These are phyloP conservation scores for Fusarium annulatum DNA, from an alignment of 2,329 filamentous ascomycete species.

Conservation along the genomic window DNA sequence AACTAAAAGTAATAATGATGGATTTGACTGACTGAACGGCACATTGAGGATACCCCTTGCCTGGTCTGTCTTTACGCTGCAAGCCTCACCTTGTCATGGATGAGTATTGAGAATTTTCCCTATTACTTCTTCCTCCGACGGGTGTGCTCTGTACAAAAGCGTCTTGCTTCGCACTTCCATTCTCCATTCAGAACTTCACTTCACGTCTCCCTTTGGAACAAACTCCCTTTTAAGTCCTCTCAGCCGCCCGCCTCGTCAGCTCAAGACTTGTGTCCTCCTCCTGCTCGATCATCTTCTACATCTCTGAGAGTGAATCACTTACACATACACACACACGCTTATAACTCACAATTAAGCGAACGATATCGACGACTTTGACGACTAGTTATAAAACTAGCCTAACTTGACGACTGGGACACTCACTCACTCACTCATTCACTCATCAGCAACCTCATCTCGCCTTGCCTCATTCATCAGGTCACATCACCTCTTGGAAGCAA, in stretches of 20 bases:
- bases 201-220: conserved; percentile 36
- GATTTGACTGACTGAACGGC: conserved; percentile 14
- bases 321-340: conserved; percentile 26
- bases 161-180: conserved; percentile 37
- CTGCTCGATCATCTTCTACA: conserved; percentile 1
- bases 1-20: conserved; percentile 16
- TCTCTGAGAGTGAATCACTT: conserved; percentile 33
- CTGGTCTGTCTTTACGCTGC: conserved; percentile 18
- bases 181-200: conserved; percentile 32
- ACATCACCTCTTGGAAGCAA: conserved; percentile 22
- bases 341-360: conserved; percentile 20
- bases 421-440: neutral
- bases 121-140: conserved; percentile 22
- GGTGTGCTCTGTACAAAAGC: conserved; percentile 40
- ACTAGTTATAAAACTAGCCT: conserved; percentile 15
- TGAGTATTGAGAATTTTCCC: conserved; percentile 24
- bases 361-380: conserved; percentile 27
- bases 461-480: conserved; percentile 34
- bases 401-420: neutral
- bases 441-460: conserved; percentile 6
- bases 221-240: conserved; percentile 26
- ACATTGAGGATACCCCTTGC: conserved; percentile 25
- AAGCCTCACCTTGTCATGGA: conserved; percentile 20
- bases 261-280: neutral
- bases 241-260: neutral